phyloP scores from a whole-genome alignment of 2,329 filamentous ascomycete genomes.

The Ophiognomonia clavigignenti-juglandacearum region DNA sequence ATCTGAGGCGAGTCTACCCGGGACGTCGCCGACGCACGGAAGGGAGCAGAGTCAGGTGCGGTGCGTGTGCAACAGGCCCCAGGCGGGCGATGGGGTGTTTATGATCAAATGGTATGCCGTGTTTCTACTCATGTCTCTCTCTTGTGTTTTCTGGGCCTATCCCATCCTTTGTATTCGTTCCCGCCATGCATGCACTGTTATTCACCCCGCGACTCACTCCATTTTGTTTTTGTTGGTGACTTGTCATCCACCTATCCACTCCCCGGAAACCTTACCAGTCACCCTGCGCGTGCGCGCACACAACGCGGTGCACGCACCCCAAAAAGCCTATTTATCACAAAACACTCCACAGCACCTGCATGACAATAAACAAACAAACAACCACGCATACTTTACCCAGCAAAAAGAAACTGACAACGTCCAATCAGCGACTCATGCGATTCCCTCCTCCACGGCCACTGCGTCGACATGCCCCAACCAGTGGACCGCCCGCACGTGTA shows the following conservation, averaged over 20 bases:
- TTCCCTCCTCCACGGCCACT: conserved; percentile 60
- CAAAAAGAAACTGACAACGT: conserved; percentile 10
- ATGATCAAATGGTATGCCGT: conserved; percentile 59
- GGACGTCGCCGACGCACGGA: conserved; percentile 32
- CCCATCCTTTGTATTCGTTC: neutral
- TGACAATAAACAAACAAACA: conserved; percentile 15
- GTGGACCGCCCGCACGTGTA: conserved; percentile 53
- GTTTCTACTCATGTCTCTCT: neutral
- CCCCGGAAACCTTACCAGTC: neutral
- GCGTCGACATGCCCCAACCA: conserved; percentile 51
- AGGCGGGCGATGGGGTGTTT: conserved; percentile 44
- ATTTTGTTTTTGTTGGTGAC: neutral
- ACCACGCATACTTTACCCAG: too few species aligned
- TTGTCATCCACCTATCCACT: neutral
- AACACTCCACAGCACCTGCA: neutral
- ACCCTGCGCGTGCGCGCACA: neutral
- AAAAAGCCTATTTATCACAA: neutral
- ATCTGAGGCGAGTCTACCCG: conserved; percentile 47
- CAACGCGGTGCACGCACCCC: neutral
- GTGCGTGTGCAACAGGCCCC: conserved; percentile 50
- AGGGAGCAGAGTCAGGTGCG: conserved; percentile 41
- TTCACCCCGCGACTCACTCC: too few species aligned
- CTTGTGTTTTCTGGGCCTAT: too few species aligned
- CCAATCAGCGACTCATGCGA: conserved; percentile 57
- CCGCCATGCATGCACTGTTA: neutral